These are phyloP conservation scores for Chytridiales sp. DNA, from an alignment of 371 early-diverging fungal species.

Conservation along the genomic window DNA sequence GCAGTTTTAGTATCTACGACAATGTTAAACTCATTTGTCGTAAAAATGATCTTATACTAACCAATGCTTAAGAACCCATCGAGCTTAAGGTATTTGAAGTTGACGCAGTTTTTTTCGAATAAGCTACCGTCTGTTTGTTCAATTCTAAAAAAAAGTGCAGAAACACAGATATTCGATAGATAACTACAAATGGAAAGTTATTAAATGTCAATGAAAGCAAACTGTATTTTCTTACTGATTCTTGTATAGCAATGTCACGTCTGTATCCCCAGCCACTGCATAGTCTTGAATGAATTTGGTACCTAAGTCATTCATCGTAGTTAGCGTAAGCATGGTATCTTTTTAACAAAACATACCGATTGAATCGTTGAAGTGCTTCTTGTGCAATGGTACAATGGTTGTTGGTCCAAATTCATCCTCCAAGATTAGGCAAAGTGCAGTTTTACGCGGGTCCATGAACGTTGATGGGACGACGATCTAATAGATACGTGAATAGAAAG, in stretches of 20 bases:
- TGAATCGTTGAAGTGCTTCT: constrained; percentile 62
- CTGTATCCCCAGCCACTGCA: constrained; percentile 11
- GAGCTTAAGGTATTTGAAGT: constrained; percentile 62
- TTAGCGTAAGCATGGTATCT: neutral
- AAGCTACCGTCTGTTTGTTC: constrained; percentile 49
- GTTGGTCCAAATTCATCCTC: constrained; percentile 46
- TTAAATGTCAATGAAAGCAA: neutral
- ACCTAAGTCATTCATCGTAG: constrained; percentile 14
- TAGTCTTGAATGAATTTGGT: constrained; percentile 18
- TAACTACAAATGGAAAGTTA: constrained; percentile 39
- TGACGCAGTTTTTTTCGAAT: constrained; percentile 59
- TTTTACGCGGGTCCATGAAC: too few relatives aligned
- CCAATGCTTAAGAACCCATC: constrained; percentile 68
- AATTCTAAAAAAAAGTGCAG: constrained; percentile 53
- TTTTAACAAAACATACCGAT: constrained; percentile 37
- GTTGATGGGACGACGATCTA: too few relatives aligned
- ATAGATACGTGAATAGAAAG: too few relatives aligned
- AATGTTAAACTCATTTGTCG: neutral
- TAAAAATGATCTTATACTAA: constrained; percentile 15
- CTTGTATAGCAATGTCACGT: constrained; percentile 10
- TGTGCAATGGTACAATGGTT: constrained; percentile 49
- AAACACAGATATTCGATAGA: constrained; percentile 56
- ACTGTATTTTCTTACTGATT: constrained; percentile 19
- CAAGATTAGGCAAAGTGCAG: too few relatives aligned
- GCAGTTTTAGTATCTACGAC: constrained; percentile 39